Conservation (phyloP, 2,329 filamentous ascomycete species). For the Fusarium avenaceum region DNA sequence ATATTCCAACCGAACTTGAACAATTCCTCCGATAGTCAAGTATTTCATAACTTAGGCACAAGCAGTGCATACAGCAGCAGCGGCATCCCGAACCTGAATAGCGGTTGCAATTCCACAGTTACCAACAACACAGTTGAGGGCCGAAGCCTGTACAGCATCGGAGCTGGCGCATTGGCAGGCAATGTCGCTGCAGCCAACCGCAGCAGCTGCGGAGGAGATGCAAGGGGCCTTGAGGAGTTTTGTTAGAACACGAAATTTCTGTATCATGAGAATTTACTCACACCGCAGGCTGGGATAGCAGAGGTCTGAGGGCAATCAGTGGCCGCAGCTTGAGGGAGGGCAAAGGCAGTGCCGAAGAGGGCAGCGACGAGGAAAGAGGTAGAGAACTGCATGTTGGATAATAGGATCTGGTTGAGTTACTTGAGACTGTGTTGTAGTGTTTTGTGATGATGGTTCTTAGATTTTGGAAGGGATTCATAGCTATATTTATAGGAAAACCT, state of each 20-base stretch:
- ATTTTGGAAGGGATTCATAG: neutral
- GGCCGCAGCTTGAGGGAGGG: conserved; percentile 31
- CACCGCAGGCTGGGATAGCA: conserved; percentile 41
- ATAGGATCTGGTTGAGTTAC: neutral
- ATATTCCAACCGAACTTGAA: neutral
- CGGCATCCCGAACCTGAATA: conserved; percentile 31
- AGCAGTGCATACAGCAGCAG: conserved; percentile 39
- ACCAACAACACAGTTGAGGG: conserved; percentile 32
- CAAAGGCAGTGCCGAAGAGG: conserved; percentile 26
- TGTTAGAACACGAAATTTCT: neutral
- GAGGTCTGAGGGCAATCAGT: conserved; percentile 39
- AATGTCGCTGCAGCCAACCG: conserved; percentile 36
- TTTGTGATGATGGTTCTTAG: neutral
- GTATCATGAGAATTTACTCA: neutral
- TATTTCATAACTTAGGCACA: conserved; percentile 18
- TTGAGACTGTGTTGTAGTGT: neutral
- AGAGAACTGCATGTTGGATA: conserved; percentile 31
- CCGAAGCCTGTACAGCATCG: conserved; percentile 32
- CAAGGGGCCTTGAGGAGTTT: conserved; percentile 19
- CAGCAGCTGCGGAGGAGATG: conserved; percentile 35
- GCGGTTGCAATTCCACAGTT: conserved; percentile 35
- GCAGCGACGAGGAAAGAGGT: conserved; percentile 23
- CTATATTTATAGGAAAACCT: conserved; percentile 23
- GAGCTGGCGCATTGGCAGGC: conserved; percentile 39
- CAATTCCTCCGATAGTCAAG: neutral